Percentiles rank a stretch among this genome's conserved stretches.
These are phyloP conservation scores for Pseudogymnoascus sp. DNA, from an alignment of 2,329 filamentous ascomycete genomes.

Conservation along the genomic window DNA sequence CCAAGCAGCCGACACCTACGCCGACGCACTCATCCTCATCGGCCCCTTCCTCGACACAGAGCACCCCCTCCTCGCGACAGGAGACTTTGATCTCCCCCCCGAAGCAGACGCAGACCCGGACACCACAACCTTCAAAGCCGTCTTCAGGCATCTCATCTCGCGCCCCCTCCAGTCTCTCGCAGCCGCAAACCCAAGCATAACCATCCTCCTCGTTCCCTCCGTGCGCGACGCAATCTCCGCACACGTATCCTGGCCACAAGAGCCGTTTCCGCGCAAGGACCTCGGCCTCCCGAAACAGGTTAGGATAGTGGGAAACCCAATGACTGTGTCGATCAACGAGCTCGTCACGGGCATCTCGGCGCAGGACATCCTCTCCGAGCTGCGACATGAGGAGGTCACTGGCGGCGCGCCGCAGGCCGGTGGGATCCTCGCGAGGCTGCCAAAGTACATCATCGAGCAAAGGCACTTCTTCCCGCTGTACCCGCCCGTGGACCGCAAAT, in stretches of 20 bases:
- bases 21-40: slow-evolving; percentile 69
- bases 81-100: slow-evolving; percentile 69
- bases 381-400: slow-evolving; percentile 64
- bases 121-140: slow-evolving; percentile 67
- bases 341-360: slow-evolving; percentile 71
- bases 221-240: slow-evolving; percentile 74
- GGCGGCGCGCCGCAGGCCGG: slow-evolving; percentile 45
- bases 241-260: slow-evolving; percentile 81
- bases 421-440: slow-evolving; percentile 48
- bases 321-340: slow-evolving; percentile 84
- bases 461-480: slow-evolving; percentile 86
- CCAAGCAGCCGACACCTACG: slow-evolving; percentile 64
- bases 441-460: slow-evolving; percentile 76
- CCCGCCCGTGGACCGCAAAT: slow-evolving; percentile 64
- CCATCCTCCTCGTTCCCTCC: slow-evolving; percentile 75
- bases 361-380: slow-evolving; percentile 76
- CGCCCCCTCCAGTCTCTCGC: slow-evolving; percentile 63
- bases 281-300: slow-evolving; percentile 65
- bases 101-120: slow-evolving; percentile 63
- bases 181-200: slow-evolving; percentile 64
- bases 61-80: slow-evolving; percentile 75
- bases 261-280: slow-evolving; percentile 60
- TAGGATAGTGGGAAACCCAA: slow-evolving; percentile 79
- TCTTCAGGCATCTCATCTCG: slow-evolving; percentile 76
- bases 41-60: slow-evolving; percentile 90